Evolutionary conservation across 2,329 filamentous ascomycete species (phyloP).

Genomic region (Aureobasidium sp.): DNA sequence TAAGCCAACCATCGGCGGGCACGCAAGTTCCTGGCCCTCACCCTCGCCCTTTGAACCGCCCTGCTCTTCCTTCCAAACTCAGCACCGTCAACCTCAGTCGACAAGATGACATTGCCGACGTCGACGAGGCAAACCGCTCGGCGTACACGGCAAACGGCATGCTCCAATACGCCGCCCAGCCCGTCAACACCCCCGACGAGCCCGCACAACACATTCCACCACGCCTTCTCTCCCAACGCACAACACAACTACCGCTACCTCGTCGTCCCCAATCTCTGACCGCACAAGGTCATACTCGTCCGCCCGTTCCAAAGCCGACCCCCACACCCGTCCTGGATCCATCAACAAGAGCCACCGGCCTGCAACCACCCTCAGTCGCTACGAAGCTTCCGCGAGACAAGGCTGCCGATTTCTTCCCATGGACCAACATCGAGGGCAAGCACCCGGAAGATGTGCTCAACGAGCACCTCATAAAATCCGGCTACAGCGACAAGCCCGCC

Average conservation of each 20-base stretch:
- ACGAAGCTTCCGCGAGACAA: slow-evolving; percentile 31
- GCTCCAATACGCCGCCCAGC: neutral
- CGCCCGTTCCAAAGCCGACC: neutral
- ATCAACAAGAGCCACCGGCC: slow-evolving; percentile 4
- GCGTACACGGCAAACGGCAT: slow-evolving; percentile 9
- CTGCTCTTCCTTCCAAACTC: slow-evolving; percentile 23
- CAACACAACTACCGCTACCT: slow-evolving; percentile 4
- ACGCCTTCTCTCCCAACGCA: slow-evolving; percentile 2
- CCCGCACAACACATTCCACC: neutral
- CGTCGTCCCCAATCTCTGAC: slow-evolving; percentile 3
- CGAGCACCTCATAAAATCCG: slow-evolving; percentile 70
- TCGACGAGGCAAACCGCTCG: slow-evolving; percentile 16
- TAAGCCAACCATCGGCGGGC: slow-evolving; percentile 13
- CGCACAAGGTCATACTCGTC: neutral
- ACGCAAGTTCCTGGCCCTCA: slow-evolving; percentile 13
- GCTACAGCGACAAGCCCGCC: slow-evolving; percentile 64
- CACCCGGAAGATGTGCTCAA: slow-evolving; percentile 85
- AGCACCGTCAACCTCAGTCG: slow-evolving; percentile 24
- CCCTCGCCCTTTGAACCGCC: slow-evolving; percentile 13
- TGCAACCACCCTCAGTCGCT: slow-evolving; percentile 28
- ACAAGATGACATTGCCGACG: slow-evolving; percentile 15
- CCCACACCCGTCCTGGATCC: slow-evolving; percentile 9
- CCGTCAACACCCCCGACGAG: neutral
- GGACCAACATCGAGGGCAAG: slow-evolving; percentile 54
- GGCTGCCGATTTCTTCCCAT: slow-evolving; percentile 76